These are phyloP conservation scores for Clarireedia paspali DNA, from an alignment of 2,329 filamentous ascomycete genomes.

Conservation along the genomic window DNA sequence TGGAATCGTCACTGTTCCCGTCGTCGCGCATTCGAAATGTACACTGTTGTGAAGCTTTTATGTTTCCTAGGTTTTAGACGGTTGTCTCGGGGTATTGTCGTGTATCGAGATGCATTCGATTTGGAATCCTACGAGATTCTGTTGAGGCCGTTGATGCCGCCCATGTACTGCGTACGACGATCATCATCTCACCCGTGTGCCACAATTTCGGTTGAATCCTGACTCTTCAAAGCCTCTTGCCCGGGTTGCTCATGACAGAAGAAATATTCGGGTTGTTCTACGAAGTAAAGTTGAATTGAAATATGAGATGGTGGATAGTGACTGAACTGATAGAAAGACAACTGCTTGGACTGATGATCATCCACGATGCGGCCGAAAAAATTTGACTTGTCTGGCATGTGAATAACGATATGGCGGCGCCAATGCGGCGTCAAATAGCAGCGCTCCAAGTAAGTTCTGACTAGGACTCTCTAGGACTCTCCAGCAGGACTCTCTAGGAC, in stretches of 20 bases:
- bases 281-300: not conserved
- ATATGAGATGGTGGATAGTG: not conserved
- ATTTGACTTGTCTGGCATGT: not conserved
- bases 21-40: not conserved
- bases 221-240: not conserved
- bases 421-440: not conserved
- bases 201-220: not conserved
- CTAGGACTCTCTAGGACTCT: not conserved
- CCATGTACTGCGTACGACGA: not conserved
- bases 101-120: not conserved
- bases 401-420: not conserved
- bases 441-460: not conserved
- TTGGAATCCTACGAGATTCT: not conserved
- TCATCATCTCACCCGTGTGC: not conserved
- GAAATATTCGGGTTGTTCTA: not conserved
- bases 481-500: not conserved
- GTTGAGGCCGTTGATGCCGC: not conserved
- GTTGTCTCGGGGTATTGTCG: not conserved
- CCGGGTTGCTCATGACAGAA: not conserved
- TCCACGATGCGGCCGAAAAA: not conserved
- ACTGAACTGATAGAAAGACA: not conserved
- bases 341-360: not conserved
- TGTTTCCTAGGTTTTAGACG: not conserved
- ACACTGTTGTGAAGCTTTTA: not conserved
- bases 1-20: not conserved